Evolutionary conservation across 768 basidiomycete species (phyloP), one percentile per base, ranked within the genome.

Genomic region (Floccularia luteovirens): DNA sequence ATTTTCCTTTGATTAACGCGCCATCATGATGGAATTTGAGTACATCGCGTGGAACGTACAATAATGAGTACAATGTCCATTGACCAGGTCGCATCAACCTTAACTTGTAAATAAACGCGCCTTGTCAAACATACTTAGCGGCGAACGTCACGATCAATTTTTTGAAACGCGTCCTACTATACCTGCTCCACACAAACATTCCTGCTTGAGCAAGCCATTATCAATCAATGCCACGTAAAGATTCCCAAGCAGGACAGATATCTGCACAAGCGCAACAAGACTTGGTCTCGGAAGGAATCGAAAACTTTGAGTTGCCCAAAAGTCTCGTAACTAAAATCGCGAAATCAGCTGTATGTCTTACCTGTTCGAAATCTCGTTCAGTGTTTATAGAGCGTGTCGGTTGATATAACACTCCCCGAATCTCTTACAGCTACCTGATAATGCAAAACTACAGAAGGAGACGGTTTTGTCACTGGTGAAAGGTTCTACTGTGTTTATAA

Each of bases 401-500:
- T 14, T 28, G 27, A 28, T 28, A 14, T 14, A 28, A 8, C n/a
- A n/a, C n/a, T n/a, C n/a, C n/a, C n/a, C 27, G 27, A 6, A 40
- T 38, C 32, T n/a, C n/a, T 20, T 32, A 24, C 35, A 93, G 92
- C 63, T 94, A 2, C 89, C 90, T 4, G 82, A 90, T 0, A 82
- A 79, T 48, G 74, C 82, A 10, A 94, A 94, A 54, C 60, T 96
- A 41, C 87, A 91, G 51, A 94, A 92, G 46, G 94, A 97, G 43
- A 86, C 88, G 0, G 79, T 92, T 0, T 57, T 86, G 1, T 88
- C 90, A 10, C 69, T 96, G 7, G 71, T 86, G 11, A 92, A 92
- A 55, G 83, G 84, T 22, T 90, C 92, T 3, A 93, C 93, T 0
- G 85, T 97, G 38, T 98, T 97, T 58, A 92, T 99, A 49, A 93